Conservation (phyloP, 345 rosid genomes). For the Euclidium syriacum region DNA sequence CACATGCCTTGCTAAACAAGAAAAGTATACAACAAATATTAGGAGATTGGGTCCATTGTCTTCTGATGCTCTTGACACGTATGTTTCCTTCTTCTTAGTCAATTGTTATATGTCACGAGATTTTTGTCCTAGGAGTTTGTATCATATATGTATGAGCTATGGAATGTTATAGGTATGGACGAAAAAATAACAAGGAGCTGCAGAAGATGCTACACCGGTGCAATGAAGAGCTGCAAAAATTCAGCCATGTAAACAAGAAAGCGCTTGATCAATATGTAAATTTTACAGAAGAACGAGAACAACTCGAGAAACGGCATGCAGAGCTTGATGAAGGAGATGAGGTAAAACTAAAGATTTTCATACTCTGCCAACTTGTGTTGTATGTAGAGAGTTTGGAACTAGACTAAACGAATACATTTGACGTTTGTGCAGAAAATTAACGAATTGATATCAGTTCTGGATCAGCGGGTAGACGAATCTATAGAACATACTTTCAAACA, state of each 20-base stretch:
- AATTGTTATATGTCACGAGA: no score
- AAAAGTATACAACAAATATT: slow-evolving; percentile 80
- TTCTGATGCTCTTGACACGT: slow-evolving; percentile 90
- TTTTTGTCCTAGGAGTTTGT: not conserved
- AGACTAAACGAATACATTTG: not conserved
- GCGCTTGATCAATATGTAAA: slow-evolving; percentile 95
- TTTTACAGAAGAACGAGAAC: slow-evolving; percentile 91
- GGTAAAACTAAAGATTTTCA: slow-evolving; percentile 41
- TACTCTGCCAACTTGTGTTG: slow-evolving; percentile 4
- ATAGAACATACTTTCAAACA: slow-evolving; percentile 97
- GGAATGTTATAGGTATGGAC: slow-evolving; percentile 51
- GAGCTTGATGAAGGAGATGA: slow-evolving; percentile 97
- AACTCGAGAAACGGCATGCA: slow-evolving; percentile 89
- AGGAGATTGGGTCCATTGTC: slow-evolving; percentile 88
- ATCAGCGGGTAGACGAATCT: slow-evolving; percentile 93
- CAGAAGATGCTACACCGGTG: slow-evolving; percentile 90
- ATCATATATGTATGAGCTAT: not conserved
- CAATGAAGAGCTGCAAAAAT: slow-evolving; percentile 81
- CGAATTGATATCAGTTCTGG: slow-evolving; percentile 80
- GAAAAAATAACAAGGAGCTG: slow-evolving; percentile 77
- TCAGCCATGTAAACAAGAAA: slow-evolving; percentile 98
- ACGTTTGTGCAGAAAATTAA: slow-evolving; percentile 67
- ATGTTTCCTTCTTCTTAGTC: slow-evolving; percentile 21
- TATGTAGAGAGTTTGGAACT: not conserved
- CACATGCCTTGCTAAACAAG: slow-evolving; percentile 72